Base-by-base conservation (phyloP, 345 rosid species). In the Erysimum cheiranthoides region DNA sequence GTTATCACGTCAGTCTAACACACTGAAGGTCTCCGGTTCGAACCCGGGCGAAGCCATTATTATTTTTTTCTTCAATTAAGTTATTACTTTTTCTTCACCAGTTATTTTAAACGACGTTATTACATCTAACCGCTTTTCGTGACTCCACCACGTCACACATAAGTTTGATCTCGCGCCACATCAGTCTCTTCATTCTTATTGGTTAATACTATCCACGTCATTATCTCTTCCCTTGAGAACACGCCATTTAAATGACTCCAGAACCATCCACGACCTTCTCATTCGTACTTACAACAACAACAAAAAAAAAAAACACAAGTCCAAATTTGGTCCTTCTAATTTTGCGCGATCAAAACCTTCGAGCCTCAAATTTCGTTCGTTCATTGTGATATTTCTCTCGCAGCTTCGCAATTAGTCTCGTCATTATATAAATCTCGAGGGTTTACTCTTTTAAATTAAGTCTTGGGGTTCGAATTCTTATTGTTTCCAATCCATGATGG, bases 1-100 rank as follows among this genome's bases (percentile, higher is more conserved):
- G 96, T 91, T 91, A 93, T 89, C 96, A 93, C 93, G 92, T 86
- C 91, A 86, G 97, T 89, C 88, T 86, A 90, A 91, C 93, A 89
- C 96, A 88, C 88, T 93, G 87, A 90, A 90, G 93, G 97, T 90
- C 95, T 89, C 91, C 90, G 88, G 89, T 93, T 90, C 94, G 83
- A 90, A 67, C 62, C 89, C 87, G 93, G 92, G 88, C 86, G 95
- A 90, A 80, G 76, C 71, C 79, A 69, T 18, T 3, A 8, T 2
- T 4, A 0, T n/a, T n/a, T 31, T 31, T 57, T 3, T 1, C n/a
- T 8, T 2, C n/a, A 21, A 21, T 21, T 21, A 21, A 0, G 25
- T 21, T 21, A 21, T 21, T 21, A 21, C 25, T 21, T 21, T 21
- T 21, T 21, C 25, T 21, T 0, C 25, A 21, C 25, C 25, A 21